Conservation (phyloP, 2,329 filamentous ascomycete species). For the Cytospora piceicola region DNA sequence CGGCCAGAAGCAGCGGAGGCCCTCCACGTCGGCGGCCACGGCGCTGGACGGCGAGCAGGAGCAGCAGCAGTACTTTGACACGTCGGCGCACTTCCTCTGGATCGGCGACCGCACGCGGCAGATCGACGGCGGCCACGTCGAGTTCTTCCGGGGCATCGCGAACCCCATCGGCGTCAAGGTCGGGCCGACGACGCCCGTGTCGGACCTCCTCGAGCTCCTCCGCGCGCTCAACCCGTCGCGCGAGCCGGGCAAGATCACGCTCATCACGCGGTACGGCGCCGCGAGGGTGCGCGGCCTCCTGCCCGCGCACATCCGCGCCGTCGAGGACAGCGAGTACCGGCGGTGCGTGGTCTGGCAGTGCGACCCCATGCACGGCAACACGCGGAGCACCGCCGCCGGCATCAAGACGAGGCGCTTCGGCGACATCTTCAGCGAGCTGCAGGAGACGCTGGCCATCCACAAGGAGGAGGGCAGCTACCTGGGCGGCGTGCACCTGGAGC, state of each 20-base stretch:
- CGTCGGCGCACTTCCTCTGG: conserved; percentile 96
- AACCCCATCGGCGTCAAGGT: conserved; percentile 98
- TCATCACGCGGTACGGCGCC: conserved; percentile 94
- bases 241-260: conserved; percentile 89
- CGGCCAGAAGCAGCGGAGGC: conserved; percentile 7
- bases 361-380: conserved; percentile 96
- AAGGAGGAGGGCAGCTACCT: conserved; percentile 82
- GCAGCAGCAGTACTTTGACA: conserved; percentile 75
- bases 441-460: conserved; percentile 82
- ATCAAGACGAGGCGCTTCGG: conserved; percentile 93
- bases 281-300: conserved; percentile 75
- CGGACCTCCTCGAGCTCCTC: conserved; percentile 78
- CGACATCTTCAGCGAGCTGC: conserved; percentile 86
- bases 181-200: conserved; percentile 77
- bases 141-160: conserved; percentile 94
- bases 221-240: conserved; percentile 81
- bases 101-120: conserved; percentile 96
- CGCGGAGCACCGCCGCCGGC: conserved; percentile 68
- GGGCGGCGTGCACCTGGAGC: conserved; percentile 90
- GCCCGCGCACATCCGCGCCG: conserved; percentile 83
- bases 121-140: conserved; percentile 89
- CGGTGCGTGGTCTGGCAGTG: conserved; percentile 89
- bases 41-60: conserved; percentile 34
- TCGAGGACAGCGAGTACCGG: conserved; percentile 74
- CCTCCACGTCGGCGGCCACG: conserved; percentile 36